Percentiles rank a stretch among this genome's conserved stretches.
Evolutionary conservation across 164 flowering plant species (phyloP).

Genomic region (Warburgia ugandensis): DNA sequence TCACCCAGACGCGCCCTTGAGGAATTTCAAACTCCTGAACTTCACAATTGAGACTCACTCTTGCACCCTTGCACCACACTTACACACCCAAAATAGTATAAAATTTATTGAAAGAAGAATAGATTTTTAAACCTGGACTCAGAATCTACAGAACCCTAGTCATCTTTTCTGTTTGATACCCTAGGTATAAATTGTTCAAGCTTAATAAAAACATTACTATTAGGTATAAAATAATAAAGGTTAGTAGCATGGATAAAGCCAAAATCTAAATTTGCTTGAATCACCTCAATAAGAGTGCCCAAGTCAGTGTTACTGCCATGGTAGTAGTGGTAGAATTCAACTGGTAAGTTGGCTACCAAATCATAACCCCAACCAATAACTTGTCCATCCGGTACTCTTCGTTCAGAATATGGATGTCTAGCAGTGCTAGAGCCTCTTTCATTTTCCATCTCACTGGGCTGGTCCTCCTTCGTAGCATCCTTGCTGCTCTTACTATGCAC

Average conservation of each 20-base stretch:
- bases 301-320: constrained; percentile 89
- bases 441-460: constrained; percentile 14
- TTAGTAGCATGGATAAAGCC: no score
- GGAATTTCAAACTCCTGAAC: no score
- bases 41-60: no score
- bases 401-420: constrained; percentile 20
- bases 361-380: constrained; percentile 36
- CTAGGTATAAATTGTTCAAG: no score
- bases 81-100: no score
- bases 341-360: constrained; percentile 50
- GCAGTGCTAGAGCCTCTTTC: constrained; percentile 7
- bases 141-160: not conserved
- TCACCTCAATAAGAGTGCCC: constrained; percentile 95
- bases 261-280: constrained; percentile 1
- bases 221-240: no score
- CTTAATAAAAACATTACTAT: no score
- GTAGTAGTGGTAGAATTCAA: constrained; percentile 90
- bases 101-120: no score
- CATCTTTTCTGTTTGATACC: no score
- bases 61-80: no score
- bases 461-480: constrained; percentile 14
- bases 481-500: constrained; percentile 12
- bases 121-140: no score
- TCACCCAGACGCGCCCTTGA: no score
- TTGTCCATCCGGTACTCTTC: constrained; percentile 24